Evolutionary conservation across 2,329 filamentous ascomycete species (phyloP).

Genomic region (Diaporthe vaccinii): DNA sequence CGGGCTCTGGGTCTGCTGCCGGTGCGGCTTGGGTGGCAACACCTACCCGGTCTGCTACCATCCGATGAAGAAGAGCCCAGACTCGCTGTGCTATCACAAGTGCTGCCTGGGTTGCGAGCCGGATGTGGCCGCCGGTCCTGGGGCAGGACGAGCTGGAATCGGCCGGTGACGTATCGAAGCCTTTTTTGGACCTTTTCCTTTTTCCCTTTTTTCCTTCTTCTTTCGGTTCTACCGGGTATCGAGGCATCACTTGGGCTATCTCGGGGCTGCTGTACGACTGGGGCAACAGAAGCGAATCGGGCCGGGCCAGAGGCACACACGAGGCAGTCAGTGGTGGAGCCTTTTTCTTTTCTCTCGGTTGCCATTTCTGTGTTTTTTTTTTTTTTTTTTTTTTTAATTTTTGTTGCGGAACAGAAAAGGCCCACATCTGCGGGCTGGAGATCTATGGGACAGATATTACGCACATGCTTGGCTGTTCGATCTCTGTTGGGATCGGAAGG

Average conservation of each 20-base stretch:
- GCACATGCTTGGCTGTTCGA: conserved; percentile 19
- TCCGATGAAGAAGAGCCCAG: conserved; percentile 59
- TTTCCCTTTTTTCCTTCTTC: neutral
- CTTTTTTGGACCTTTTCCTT: neutral
- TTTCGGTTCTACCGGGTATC: neutral
- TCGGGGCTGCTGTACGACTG: conserved; percentile 7
- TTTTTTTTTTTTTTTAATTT: neutral
- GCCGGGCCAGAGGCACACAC: conserved; percentile 16
- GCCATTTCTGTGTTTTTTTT: neutral
- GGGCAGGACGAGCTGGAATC: conserved; percentile 2
- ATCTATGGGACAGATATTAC: conserved; percentile 15
- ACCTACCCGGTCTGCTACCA: conserved; percentile 60
- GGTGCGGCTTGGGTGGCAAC: conserved; percentile 62
- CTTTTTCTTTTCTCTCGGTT: neutral
- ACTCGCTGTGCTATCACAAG: conserved; percentile 67
- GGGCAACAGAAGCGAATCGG: conserved; percentile 25
- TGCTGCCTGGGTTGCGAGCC: conserved; percentile 60
- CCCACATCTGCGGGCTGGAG: conserved; percentile 20
- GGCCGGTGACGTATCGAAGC: conserved; percentile 22
- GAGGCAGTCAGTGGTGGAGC: conserved; percentile 11
- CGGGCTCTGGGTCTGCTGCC: conserved; percentile 65
- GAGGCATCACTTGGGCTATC: neutral
- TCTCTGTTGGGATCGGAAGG: conserved; percentile 30
- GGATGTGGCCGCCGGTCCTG: conserved; percentile 45
- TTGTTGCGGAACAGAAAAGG: conserved; percentile 11